Evolutionary conservation across 2,329 filamentous ascomycete genomes (phyloP).

Genomic region (Sclerotinia trifoliorum): DNA sequence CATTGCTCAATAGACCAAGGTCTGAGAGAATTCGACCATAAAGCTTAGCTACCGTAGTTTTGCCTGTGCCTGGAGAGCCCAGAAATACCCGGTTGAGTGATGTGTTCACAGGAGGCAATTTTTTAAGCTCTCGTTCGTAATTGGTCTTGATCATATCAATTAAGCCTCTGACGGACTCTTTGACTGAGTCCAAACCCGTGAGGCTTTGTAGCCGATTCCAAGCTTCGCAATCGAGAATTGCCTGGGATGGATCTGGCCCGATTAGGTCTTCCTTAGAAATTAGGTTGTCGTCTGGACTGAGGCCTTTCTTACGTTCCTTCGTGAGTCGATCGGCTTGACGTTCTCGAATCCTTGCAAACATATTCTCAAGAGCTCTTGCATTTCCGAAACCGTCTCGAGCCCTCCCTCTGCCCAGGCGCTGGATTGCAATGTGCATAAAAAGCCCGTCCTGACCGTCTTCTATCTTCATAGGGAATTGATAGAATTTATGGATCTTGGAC

Average conservation of each 20-base stretch:
- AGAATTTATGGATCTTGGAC: constrained; percentile 54
- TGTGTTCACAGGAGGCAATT: no score
- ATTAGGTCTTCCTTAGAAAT: constrained; percentile 69
- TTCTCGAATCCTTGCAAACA: constrained; percentile 51
- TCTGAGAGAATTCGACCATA: constrained; percentile 69
- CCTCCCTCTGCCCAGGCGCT: constrained; percentile 60
- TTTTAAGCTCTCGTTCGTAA: constrained; percentile 56
- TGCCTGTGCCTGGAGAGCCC: constrained; percentile 72
- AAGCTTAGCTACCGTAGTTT: constrained; percentile 71
- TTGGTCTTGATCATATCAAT: constrained; percentile 63
- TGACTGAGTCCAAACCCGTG: constrained; percentile 61
- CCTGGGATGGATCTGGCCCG: constrained; percentile 61
- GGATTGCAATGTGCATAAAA: constrained; percentile 61
- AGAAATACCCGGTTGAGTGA: constrained; percentile 63
- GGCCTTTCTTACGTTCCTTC: constrained; percentile 44
- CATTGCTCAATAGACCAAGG: constrained; percentile 64
- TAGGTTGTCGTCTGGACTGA: constrained; percentile 53
- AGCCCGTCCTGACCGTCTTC: constrained; percentile 60
- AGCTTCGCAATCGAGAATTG: constrained; percentile 51
- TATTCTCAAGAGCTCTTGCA: constrained; percentile 66
- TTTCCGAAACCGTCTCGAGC: constrained; percentile 71
- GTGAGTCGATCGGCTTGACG: constrained; percentile 59
- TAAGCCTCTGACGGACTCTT: constrained; percentile 56
- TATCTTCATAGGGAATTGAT: constrained; percentile 53
- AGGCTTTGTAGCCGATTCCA: constrained; percentile 59